These are phyloP conservation scores for Tagetes patula DNA, from an alignment of 129 eudicot species.

Conservation along the genomic window DNA sequence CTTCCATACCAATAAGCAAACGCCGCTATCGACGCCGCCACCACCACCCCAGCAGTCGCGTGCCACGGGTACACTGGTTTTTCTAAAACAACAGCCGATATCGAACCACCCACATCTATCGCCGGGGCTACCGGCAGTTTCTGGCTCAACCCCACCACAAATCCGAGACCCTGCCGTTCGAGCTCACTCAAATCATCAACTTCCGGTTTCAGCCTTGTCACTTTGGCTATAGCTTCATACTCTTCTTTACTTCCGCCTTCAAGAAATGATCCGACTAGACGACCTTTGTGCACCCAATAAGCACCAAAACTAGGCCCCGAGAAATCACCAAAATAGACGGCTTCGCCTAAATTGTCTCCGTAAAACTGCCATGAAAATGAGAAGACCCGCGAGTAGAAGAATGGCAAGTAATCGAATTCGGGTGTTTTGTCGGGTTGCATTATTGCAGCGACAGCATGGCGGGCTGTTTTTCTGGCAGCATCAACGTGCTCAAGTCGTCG, in stretches of 20 bases:
- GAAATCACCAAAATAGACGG: constrained; percentile 79
- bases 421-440: constrained; percentile 60
- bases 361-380: constrained; percentile 92
- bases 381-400: constrained; percentile 92
- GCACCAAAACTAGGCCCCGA: constrained; percentile 82
- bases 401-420: constrained; percentile 92
- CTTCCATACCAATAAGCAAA: constrained; percentile 96
- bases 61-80: constrained; percentile 75
- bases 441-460: constrained; percentile 78
- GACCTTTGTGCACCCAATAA: constrained; percentile 83
- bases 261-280: constrained; percentile 79
- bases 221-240: constrained; percentile 76
- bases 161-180: constrained; percentile 65
- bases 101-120: constrained; percentile 23
- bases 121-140: constrained; percentile 16
- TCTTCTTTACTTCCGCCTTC: constrained; percentile 98
- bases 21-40: constrained; percentile 89
- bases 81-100: constrained; percentile 38
- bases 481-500: constrained; percentile 97
- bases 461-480: constrained; percentile 84
- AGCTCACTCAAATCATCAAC: constrained; percentile 66
- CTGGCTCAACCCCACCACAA: constrained; percentile 50
- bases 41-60: constrained; percentile 80
- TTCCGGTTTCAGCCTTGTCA: constrained; percentile 62
- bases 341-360: constrained; percentile 84